Percentiles rank a stretch among this genome's conserved stretches.
Conservation (phyloP, 352 stramenopile genomes). For the Phytopythium mirpurense region DNA sequence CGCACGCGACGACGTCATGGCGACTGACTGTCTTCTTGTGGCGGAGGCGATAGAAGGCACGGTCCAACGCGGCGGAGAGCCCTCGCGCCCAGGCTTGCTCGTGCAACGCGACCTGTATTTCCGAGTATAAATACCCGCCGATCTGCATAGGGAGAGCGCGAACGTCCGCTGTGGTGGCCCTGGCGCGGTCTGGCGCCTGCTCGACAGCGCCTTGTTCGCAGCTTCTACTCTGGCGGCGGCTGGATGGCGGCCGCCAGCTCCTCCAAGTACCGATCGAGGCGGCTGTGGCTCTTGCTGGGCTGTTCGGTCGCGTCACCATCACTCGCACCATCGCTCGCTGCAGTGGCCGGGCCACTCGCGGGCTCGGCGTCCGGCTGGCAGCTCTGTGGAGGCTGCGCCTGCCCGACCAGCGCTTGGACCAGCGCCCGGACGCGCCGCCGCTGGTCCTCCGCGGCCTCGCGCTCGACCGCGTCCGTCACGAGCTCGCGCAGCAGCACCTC, state of each 20-base stretch:
- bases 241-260: background rate
- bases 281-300: background rate
- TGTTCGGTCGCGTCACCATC: background rate
- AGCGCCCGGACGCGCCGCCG: conserved; percentile 16
- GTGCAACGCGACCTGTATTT: too few species aligned
- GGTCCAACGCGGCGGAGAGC: too few species aligned
- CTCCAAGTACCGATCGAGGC: conserved; percentile 2
- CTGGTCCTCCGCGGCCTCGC: conserved; percentile 29
- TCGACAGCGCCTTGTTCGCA: too few species aligned
- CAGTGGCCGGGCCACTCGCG: background rate
- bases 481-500: conserved; percentile 35
- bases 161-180: background rate
- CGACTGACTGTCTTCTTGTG: too few species aligned
- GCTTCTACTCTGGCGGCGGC: background rate
- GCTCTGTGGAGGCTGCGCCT: background rate
- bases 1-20: too few species aligned
- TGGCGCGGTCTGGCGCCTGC: too few species aligned
- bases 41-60: too few species aligned
- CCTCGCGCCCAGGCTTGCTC: too few species aligned
- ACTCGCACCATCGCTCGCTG: background rate
- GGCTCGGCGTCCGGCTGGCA: background rate
- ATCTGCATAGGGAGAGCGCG: background rate
- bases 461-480: conserved; percentile 27
- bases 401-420: conserved; percentile 16
- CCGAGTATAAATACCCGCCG: conserved; percentile 2